Percentiles rank a stretch among this genome's conserved stretches.
phyloP scores from a whole-genome alignment of 805 yeast genomes.

The Lipomyces kockii region DNA sequence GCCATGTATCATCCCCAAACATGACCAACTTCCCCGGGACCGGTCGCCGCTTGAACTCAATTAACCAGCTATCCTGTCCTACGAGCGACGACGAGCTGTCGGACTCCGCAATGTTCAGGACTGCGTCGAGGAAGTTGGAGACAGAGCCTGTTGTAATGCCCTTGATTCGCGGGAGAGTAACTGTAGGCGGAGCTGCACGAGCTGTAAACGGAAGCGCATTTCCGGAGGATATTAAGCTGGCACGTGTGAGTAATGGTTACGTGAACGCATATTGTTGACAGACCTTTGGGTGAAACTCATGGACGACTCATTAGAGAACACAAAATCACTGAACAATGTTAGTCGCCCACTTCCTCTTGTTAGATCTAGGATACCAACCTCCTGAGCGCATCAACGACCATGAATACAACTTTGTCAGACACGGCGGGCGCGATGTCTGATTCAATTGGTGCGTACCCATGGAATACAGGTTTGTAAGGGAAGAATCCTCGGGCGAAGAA shows the following conservation, averaged over 20 bases:
- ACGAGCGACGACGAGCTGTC: conserved; percentile 71
- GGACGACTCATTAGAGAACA: conserved; percentile 66
- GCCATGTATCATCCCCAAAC: conserved; percentile 98
- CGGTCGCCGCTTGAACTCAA: conserved; percentile 55
- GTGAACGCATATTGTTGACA: not conserved
- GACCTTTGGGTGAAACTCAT: conserved; percentile 68
- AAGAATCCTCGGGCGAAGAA: conserved; percentile 83
- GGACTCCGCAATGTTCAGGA: conserved; percentile 89
- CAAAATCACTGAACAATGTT: conserved; percentile 62
- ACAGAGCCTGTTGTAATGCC: conserved; percentile 95
- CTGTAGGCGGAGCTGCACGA: conserved; percentile 93
- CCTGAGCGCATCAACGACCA: conserved; percentile 93
- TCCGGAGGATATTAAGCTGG: conserved; percentile 60
- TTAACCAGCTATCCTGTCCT: conserved; percentile 85
- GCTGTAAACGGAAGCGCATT: conserved; percentile 88
- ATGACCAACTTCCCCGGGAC: conserved; percentile 60
- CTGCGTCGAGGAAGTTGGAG: conserved; percentile 92
- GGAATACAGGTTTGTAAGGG: conserved; percentile 80
- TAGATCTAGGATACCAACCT: conserved; percentile 36
- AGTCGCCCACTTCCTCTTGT: not conserved
- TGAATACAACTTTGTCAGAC: conserved; percentile 71
- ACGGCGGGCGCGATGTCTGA: conserved; percentile 46
- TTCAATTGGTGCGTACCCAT: conserved; percentile 56
- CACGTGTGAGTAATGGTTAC: not conserved
- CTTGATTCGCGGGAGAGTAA: conserved; percentile 89